phyloP scores from a whole-genome alignment of 805 yeast species.

The Teunomyces lycoperdinae region DNA sequence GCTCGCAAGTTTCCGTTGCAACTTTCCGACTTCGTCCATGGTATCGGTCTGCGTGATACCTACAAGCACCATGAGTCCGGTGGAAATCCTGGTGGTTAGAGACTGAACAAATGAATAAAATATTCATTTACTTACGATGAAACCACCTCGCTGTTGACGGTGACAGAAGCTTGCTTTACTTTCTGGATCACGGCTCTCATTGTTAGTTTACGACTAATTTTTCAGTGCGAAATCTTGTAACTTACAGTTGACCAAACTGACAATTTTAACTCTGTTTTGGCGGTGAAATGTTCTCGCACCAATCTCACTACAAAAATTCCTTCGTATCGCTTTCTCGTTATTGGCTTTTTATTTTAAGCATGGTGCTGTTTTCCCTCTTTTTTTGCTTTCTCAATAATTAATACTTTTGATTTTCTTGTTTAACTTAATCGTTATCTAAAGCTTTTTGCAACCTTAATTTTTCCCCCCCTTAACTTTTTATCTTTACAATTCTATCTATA shows the following conservation, averaged over 20 bases:
- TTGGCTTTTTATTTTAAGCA: background rate
- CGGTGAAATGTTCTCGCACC: no score
- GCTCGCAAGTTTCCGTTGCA: conserved; percentile 63
- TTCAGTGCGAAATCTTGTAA: background rate
- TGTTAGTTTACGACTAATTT: background rate
- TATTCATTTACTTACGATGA: conserved; percentile 46
- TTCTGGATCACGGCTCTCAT: conserved; percentile 93
- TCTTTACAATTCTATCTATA: no score
- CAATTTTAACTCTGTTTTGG: no score
- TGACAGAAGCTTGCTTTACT: conserved; percentile 85
- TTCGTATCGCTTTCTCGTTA: no score
- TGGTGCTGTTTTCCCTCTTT: background rate
- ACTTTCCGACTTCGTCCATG: conserved; percentile 62
- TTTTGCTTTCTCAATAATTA: background rate
- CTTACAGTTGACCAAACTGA: background rate
- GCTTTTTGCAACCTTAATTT: no score
- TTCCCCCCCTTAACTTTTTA: no score
- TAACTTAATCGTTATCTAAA: no score
- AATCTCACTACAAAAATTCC: no score
- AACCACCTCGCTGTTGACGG: conserved; percentile 67
- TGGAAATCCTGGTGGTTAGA: conserved; percentile 41
- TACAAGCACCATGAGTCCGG: conserved; percentile 77
- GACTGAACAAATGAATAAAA: background rate
- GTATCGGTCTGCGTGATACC: conserved; percentile 84
- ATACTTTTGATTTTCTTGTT: no score